Conservation (phyloP, 257 asterid species). For the Ballota nigra region DNA sequence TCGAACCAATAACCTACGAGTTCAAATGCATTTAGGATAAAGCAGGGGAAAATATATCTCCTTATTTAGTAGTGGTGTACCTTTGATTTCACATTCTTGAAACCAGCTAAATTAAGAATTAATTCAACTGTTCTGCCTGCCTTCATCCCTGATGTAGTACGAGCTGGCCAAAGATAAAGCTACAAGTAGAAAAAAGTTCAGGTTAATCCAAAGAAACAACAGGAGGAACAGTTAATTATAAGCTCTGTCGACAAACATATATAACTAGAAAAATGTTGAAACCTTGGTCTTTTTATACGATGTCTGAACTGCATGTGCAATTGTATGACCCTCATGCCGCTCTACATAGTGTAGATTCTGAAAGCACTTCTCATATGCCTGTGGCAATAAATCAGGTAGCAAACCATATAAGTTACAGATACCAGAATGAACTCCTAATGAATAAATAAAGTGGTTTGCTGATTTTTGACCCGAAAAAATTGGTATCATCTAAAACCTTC, state of each 20-base stretch:
- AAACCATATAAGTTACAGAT: background rate
- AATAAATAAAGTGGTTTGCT: background rate
- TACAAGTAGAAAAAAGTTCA: conserved; percentile 23
- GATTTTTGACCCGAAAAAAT: background rate
- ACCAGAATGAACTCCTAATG: background rate
- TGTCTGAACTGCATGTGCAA: conserved; percentile 93
- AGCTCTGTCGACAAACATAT: background rate
- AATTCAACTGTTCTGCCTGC: conserved; percentile 87
- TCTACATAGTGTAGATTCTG: conserved; percentile 91
- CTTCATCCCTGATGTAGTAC: conserved; percentile 80
- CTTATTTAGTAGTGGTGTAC: conserved; percentile 32
- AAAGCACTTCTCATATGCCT: conserved; percentile 94
- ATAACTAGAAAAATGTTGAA: conserved; percentile 5
- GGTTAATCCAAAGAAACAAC: conserved; percentile 10
- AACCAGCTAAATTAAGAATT: conserved; percentile 81
- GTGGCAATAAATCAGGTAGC: conserved; percentile 24
- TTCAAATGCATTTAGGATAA: conserved; percentile 25
- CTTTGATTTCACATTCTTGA: conserved; percentile 93
- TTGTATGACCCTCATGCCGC: conserved; percentile 89
- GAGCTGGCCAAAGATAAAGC: conserved; percentile 97
- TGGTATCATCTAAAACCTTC: background rate
- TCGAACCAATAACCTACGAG: conserved; percentile 83
- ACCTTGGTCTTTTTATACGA: conserved; percentile 90
- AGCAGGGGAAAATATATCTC: background rate
- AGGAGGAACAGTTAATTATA: background rate